Evolutionary conservation across 2,329 filamentous ascomycete genomes (phyloP).

Genomic region (Pseudohalonectria lignicola): DNA sequence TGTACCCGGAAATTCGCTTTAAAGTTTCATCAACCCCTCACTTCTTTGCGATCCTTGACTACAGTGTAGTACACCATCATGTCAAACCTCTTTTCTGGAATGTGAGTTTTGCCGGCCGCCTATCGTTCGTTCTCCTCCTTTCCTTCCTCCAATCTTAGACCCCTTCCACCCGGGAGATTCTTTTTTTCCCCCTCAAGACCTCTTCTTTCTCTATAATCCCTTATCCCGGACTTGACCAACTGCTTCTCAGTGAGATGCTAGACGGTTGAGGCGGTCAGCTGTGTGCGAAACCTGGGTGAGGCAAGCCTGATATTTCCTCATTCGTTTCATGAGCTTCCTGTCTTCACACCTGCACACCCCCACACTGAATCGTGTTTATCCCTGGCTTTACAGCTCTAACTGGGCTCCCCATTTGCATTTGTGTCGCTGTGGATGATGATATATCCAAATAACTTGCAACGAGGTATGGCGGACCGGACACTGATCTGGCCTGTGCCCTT

Average conservation of each 20-base stretch:
- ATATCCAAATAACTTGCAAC: no score
- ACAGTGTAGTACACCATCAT: conserved; percentile 8
- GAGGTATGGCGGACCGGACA: no score
- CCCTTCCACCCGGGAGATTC: no score
- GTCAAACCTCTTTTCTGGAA: conserved; percentile 17
- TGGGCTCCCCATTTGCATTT: no score
- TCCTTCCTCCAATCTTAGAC: neutral
- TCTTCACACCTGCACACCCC: neutral
- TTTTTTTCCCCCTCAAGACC: neutral
- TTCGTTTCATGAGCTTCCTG: neutral
- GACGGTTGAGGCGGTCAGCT: neutral
- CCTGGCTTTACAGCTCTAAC: no score
- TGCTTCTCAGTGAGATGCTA: conserved; percentile 4
- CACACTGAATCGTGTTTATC: no score
- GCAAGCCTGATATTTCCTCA: neutral
- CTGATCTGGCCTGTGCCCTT: no score
- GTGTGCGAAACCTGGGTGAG: neutral
- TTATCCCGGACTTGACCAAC: no score
- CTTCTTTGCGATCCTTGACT: neutral
- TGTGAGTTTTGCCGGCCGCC: conserved; percentile 8
- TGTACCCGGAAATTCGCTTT: no score
- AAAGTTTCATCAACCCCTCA: conserved; percentile 1
- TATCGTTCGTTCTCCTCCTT: neutral
- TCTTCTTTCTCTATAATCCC: neutral
- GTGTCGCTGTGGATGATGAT: no score